phyloP scores from a whole-genome alignment of 2,329 filamentous ascomycete genomes.

The Penicillium thymicola region DNA sequence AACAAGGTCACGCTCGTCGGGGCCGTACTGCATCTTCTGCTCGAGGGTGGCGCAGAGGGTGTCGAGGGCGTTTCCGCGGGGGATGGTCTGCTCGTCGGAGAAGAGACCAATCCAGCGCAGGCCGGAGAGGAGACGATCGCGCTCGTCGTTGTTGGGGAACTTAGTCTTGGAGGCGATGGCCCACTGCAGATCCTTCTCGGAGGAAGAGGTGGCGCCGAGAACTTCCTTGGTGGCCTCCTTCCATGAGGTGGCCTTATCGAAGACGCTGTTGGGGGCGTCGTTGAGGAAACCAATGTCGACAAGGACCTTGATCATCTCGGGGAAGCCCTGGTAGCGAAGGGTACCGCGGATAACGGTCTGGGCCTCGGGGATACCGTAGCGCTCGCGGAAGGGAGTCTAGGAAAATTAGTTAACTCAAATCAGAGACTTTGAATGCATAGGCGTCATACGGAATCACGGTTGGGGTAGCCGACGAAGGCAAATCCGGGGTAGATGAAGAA shows the following conservation, averaged over 20 bases:
- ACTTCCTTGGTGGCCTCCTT: slow-evolving; percentile 79
- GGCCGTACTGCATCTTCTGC: slow-evolving; percentile 84
- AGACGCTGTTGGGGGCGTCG: slow-evolving; percentile 63
- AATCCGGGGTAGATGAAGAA: slow-evolving; percentile 89
- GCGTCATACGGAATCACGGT: slow-evolving; percentile 51
- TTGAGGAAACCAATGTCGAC: slow-evolving; percentile 87
- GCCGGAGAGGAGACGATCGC: slow-evolving; percentile 66
- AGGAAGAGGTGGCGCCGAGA: slow-evolving; percentile 63
- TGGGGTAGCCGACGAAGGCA: slow-evolving; percentile 87
- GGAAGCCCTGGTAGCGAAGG: slow-evolving; percentile 84
- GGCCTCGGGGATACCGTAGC: slow-evolving; percentile 88
- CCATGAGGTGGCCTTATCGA: slow-evolving; percentile 71
- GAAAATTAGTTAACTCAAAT: background rate
- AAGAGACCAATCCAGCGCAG: slow-evolving; percentile 69
- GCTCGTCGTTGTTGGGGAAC: slow-evolving; percentile 67
- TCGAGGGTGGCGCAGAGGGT: slow-evolving; percentile 87
- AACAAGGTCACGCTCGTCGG: slow-evolving; percentile 80
- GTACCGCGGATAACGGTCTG: slow-evolving; percentile 82
- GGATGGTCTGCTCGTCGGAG: slow-evolving; percentile 65
- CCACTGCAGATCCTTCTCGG: slow-evolving; percentile 66
- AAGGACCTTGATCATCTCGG: slow-evolving; percentile 80
- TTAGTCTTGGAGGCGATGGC: slow-evolving; percentile 72
- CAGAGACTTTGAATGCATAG: background rate
- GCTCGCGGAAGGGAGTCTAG: slow-evolving; percentile 66
- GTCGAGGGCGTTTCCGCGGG: slow-evolving; percentile 77